phyloP scores from a whole-genome alignment of 225 moss, liverwort and hornwort species.

The Straminergon stramineum region DNA sequence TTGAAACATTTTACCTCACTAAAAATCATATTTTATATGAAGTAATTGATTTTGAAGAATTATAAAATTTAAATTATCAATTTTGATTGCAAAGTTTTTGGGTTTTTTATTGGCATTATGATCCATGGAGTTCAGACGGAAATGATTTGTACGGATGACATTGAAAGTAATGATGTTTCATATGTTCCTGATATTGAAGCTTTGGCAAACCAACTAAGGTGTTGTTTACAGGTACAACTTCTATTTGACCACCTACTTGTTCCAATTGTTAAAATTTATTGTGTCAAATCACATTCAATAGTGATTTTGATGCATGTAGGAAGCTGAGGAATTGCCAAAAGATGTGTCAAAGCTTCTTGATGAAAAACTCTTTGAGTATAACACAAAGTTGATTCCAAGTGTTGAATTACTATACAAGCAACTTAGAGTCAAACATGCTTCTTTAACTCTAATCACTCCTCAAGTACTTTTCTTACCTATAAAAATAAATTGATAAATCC shows the following conservation, averaged over 20 bases:
- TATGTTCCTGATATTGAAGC: constrained; percentile 60
- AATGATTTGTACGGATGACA: constrained; percentile 36
- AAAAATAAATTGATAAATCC: background rate
- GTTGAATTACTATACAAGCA: constrained; percentile 52
- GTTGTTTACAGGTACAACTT: constrained; percentile 58
- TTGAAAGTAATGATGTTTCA: constrained; percentile 45
- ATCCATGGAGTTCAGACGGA: constrained; percentile 21
- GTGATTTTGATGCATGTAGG: background rate
- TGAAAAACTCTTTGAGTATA: constrained; percentile 69
- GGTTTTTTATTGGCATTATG: background rate
- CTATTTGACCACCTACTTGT: background rate
- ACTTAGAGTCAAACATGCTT: constrained; percentile 62
- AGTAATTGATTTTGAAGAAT: background rate
- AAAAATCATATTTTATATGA: too few relatives aligned
- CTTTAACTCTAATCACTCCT: constrained; percentile 68
- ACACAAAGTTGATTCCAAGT: constrained; percentile 61
- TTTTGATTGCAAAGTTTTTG: background rate
- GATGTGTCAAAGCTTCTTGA: constrained; percentile 73
- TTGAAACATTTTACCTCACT: background rate
- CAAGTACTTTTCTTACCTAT: constrained; percentile 9
- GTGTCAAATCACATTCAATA: background rate
- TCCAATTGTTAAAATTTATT: background rate
- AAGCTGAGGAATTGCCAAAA: constrained; percentile 78
- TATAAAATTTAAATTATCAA: background rate
- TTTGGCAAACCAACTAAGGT: constrained; percentile 49